These are phyloP conservation scores for Flueggea neowawraea DNA, from an alignment of 441 rosid genomes.

Conservation along the genomic window DNA sequence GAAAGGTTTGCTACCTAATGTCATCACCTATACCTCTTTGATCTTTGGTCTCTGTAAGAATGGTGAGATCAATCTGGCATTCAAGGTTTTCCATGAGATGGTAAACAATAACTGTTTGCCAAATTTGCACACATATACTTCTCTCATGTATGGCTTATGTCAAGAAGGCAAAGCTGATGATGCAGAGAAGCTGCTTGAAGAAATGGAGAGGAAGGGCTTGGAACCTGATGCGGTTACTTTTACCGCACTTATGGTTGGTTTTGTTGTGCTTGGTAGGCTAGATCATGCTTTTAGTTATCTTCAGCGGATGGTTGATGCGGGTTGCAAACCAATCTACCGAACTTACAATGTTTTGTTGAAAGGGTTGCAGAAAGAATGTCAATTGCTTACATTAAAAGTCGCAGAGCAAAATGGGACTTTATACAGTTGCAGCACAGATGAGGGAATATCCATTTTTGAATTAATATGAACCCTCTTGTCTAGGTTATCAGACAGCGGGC, in stretches of 20 bases:
- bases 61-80: slow-evolving; percentile 36
- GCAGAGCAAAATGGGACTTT: slow-evolving; percentile 35
- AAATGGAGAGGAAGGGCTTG: slow-evolving; percentile 44
- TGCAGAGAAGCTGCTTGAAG: slow-evolving; percentile 50
- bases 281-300: slow-evolving; percentile 50
- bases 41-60: slow-evolving; percentile 47
- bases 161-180: slow-evolving; percentile 46
- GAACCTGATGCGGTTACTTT: slow-evolving; percentile 44
- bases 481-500: slow-evolving; percentile 40
- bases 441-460: slow-evolving; percentile 22
- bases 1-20: slow-evolving; percentile 44
- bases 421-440: slow-evolving; percentile 27
- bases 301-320: slow-evolving; percentile 35
- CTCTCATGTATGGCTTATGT: slow-evolving; percentile 57
- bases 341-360: slow-evolving; percentile 53
- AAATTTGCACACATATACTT: slow-evolving; percentile 47
- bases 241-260: slow-evolving; percentile 56
- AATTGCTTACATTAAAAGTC: slow-evolving; percentile 29
- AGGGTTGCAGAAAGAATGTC: slow-evolving; percentile 46
- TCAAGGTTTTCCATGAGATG: slow-evolving; percentile 52
- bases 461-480: slow-evolving; percentile 35
- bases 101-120: slow-evolving; percentile 42
- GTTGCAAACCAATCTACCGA: slow-evolving; percentile 52
- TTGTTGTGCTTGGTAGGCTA: slow-evolving; percentile 43
- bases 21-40: slow-evolving; percentile 55